These are phyloP conservation scores for Gastrolobium bilobum DNA, from an alignment of 306 rosid genomes.

Conservation along the genomic window DNA sequence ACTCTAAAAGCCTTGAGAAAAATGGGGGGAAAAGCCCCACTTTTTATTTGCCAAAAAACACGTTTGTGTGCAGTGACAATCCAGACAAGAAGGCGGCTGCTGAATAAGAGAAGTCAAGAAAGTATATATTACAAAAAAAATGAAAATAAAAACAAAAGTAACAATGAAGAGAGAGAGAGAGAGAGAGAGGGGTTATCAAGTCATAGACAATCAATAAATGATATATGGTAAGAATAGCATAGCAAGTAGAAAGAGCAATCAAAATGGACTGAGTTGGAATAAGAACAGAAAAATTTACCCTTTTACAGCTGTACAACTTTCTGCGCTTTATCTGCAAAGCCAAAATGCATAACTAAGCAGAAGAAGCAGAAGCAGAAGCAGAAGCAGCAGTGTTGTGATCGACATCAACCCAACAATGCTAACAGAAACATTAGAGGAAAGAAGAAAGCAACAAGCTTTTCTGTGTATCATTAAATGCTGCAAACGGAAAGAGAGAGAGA, in stretches of 20 bases:
- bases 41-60: slow-evolving; percentile 46
- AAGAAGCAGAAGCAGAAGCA: slow-evolving; percentile 54
- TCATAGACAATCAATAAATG: slow-evolving; percentile 41
- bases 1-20: slow-evolving; percentile 25
- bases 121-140: slow-evolving; percentile 15
- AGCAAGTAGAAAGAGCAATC: slow-evolving; percentile 10
- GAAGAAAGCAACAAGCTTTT: slow-evolving; percentile 56
- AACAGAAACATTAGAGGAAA: slow-evolving; percentile 56
- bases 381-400: slow-evolving; percentile 48
- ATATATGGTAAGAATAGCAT: slow-evolving; percentile 33
- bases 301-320: slow-evolving; percentile 64
- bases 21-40: neutral
- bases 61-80: slow-evolving; percentile 49
- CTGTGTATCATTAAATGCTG: slow-evolving; percentile 57
- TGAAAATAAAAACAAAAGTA: neutral
- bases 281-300: slow-evolving; percentile 51
- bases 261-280: slow-evolving; percentile 15
- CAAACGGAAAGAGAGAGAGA: slow-evolving; percentile 43
- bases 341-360: slow-evolving; percentile 68
- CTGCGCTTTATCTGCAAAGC: slow-evolving; percentile 76
- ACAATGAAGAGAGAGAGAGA: neutral
- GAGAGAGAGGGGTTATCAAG: neutral
- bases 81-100: slow-evolving; percentile 65
- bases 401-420: slow-evolving; percentile 61
- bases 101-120: slow-evolving; percentile 42